Base-by-base conservation (phyloP, 805 yeast genomes). In the Helenozyma rhizophorensis region DNA sequence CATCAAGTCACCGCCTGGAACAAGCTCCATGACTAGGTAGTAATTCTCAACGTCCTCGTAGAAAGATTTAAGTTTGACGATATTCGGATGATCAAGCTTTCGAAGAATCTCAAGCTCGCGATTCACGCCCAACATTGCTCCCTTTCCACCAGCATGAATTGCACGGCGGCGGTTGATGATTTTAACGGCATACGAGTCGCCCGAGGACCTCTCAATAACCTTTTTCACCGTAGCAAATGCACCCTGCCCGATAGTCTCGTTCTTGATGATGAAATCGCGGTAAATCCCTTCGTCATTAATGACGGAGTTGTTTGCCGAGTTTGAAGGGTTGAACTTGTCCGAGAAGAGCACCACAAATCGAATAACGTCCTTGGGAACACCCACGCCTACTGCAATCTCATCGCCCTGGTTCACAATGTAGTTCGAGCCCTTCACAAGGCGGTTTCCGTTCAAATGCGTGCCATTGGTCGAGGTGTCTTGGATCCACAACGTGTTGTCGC, bases 1-100 rank as follows among this genome's bases (percentile, higher is more conserved):
- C 98, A 93, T 93, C 32, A 93, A 65, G 57, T 93, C 99, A 16
- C 98, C 99, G 11, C 97, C 97, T 2, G 94, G 81, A 17, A 93
- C 94, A 49, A 80, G 84, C 53, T 93, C 98, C 97, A 93, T 90
- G 6, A 93, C 90, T 42, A 93, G 66, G 55, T 86, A 90, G 56
- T 85, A 85, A 49, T 74, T 76, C 37, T 81, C 84, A 4, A 68
- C 62, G 53, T 90, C 97, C 53, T 89, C 96, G 53, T 79, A 88
- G 49, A 83, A 85, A 4, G 88, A 93, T 52, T 83, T 79, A 32
- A 93, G 66, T 28, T 77, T 68, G 10, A 89, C 97, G 19, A 93
- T 84, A 36, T 89, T 80, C 2, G 93, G 86, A 58, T 90, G 96
- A 47, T 85, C 72, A 30, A 93, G 60, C 45, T 80, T 71, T 50